Evolutionary conservation across 495 filamentous ascomycete genomes (phyloP).

Genomic region (Aspergillus affinis): DNA sequence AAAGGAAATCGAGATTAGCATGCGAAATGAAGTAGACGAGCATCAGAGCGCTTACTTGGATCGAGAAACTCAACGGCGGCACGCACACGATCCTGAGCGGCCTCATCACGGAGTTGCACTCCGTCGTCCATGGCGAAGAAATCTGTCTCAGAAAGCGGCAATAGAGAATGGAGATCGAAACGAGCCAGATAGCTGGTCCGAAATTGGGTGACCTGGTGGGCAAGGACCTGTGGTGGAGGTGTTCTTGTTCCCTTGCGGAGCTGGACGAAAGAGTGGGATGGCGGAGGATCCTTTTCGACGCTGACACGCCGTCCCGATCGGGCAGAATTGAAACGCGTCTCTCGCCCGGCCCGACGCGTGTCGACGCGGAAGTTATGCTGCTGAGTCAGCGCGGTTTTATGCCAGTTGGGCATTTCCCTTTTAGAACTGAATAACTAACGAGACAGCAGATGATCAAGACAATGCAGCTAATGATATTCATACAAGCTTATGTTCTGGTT

Average conservation of each 20-base stretch:
- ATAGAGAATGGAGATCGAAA: conserved; percentile 9
- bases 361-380: not conserved
- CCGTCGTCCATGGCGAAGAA: conserved; percentile 65
- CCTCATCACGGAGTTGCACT: conserved; percentile 75
- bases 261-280: conserved; percentile 21
- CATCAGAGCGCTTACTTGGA: conserved; percentile 58
- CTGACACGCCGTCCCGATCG: conserved; percentile 31
- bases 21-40: not conserved
- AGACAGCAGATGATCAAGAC: too few species aligned
- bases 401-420: not conserved
- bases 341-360: not conserved
- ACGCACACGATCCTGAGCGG: conserved; percentile 74
- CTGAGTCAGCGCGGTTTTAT: not conserved
- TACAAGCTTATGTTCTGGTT: not conserved
- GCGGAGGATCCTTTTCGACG: conserved; percentile 27
- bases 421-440: too few species aligned
- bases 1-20: conserved; percentile 22
- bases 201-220: not conserved
- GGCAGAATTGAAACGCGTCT: conserved; percentile 46
- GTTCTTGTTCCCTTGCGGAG: conserved; percentile 6
- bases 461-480: not conserved
- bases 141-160: conserved; percentile 12
- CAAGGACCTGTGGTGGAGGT: not conserved
- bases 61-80: conserved; percentile 83
- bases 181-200: conserved; percentile 5